Base-by-base conservation (phyloP, 441 rosid genomes). In the Melastoma candidum region DNA sequence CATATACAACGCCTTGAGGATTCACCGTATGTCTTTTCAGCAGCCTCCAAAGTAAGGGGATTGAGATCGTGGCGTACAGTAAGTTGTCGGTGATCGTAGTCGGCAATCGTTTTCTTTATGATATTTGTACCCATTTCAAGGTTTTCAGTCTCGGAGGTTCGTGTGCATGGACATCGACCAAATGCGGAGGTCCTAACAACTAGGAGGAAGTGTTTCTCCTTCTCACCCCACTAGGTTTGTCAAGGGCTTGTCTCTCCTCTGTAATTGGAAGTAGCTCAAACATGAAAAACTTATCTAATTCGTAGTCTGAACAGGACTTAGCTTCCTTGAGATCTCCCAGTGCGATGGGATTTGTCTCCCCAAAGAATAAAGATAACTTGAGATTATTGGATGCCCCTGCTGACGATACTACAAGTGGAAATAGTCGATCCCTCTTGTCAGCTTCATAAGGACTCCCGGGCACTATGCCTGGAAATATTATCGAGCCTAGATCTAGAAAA, bases 101-200 rank as follows among this genome's bases (percentile, higher is more conserved):
- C 22, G 22, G 1, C 22, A 17, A 17, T 17, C 22, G 22, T 17
- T 17, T 17, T 17, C 22, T 17, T 17, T 17, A 17, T 17, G 22
- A 17, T 90, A 45, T 80, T 87, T 71, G 95, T 97, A 55, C 76
- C 94, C 56, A 74, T 83, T 72, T 93, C 95, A 71, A 83, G 83
- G 67, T 94, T 90, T 65, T 81, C 90, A 66, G 99, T 96, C 68
- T 97, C 90, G 12, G 82, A 80, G 95, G 99, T 60, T 70, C 44
- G 80, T 77, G 71, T 73, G 77, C 58, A 85, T 94, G 56, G 97
- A 94, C 59, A 66, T 87, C 53, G 75, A 67, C 74, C 85, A 87
- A 76, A 82, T 94, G 87, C 90, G 80, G 76, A 56, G 73, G 66
- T 63, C 53, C 67, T 55, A 71, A 62, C 70, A 64, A 71, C 22